Evolutionary conservation across 1,284 basidiomycete species (phyloP), one percentile per base, ranked within the genome.

Genomic region (Entoloma clypeatum): DNA sequence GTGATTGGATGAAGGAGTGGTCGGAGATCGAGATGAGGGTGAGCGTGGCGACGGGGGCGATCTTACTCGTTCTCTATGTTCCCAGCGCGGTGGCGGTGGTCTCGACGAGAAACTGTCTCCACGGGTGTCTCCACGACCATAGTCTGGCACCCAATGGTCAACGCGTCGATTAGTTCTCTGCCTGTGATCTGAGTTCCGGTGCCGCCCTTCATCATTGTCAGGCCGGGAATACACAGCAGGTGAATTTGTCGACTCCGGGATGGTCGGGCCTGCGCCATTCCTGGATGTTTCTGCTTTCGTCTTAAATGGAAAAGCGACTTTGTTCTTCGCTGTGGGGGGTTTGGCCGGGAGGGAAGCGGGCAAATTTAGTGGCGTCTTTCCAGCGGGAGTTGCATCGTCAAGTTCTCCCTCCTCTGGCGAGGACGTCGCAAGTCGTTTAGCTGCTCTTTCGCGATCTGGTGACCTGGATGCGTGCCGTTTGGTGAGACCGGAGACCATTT

Each of bases 351-450:
- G 38, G 23, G 55, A 56, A 28, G 54, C 43, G 23, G 55, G 43
- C 11, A 54, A 47, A 26, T 45, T 32, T 31, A 54, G 54, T 39
- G 53, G 53, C 3, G 48, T 39, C 23, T 56, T 44, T 25, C 31
- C 36, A 50, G 19, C 26, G 50, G 49, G 36, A 36, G 48, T 41
- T 26, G 46, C 46, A 53, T 74, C 71, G 55, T 86, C 83, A 39
- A 88, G 63, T 54, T 88, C 86, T 36, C 85, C 85, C 56, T 88
- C 86, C 59, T 88, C 85, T 37, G 83, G 85, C 1, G 84, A 80
- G 5, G 82, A 84, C 2, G 77, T 73, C 6, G 70, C 68, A 14
- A 60, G 67, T 28, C 82, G 70, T 55, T 86, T 88, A 6, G 59
- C 28, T 4, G 74, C 70, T 33, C 79, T 69, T 27, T 61, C 59